These are phyloP conservation scores for Elaeagnus macrophylla DNA, from an alignment of 306 rosid genomes.

Conservation along the genomic window DNA sequence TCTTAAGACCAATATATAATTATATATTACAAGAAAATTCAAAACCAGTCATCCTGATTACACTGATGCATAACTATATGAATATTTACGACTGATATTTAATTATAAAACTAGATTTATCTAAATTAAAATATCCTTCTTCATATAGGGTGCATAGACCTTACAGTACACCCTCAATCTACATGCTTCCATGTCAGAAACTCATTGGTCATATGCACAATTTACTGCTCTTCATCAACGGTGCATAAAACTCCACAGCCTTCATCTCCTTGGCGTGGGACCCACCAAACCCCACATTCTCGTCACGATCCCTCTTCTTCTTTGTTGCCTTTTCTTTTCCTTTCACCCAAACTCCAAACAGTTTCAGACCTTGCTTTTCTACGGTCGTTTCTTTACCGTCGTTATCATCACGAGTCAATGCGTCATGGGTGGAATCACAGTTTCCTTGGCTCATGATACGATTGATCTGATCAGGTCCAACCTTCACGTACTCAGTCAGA, in stretches of 20 bases:
- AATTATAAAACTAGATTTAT: no score
- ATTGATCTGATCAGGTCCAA: slow-evolving; percentile 67
- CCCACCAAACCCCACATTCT: slow-evolving; percentile 36
- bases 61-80: no score
- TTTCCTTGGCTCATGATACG: slow-evolving; percentile 40
- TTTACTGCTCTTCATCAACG: slow-evolving; percentile 37
- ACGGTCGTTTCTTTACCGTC: slow-evolving; percentile 6
- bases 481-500: slow-evolving; percentile 44
- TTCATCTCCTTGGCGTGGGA: slow-evolving; percentile 39
- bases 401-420: slow-evolving; percentile 5
- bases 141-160: not conserved
- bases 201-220: slow-evolving; percentile 40
- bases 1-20: no score
- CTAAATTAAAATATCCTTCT: not conserved
- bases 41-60: no score
- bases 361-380: slow-evolving; percentile 47
- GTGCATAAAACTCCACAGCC: slow-evolving; percentile 32
- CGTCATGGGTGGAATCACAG: slow-evolving; percentile 29
- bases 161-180: no score
- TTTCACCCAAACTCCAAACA: slow-evolving; percentile 90
- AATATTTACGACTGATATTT: no score
- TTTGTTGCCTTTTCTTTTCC: slow-evolving; percentile 22
- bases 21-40: no score
- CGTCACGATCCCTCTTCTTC: slow-evolving; percentile 39
- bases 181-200: no score